phyloP scores from a whole-genome alignment of 345 rosid species.

The Salix suchowensis region DNA sequence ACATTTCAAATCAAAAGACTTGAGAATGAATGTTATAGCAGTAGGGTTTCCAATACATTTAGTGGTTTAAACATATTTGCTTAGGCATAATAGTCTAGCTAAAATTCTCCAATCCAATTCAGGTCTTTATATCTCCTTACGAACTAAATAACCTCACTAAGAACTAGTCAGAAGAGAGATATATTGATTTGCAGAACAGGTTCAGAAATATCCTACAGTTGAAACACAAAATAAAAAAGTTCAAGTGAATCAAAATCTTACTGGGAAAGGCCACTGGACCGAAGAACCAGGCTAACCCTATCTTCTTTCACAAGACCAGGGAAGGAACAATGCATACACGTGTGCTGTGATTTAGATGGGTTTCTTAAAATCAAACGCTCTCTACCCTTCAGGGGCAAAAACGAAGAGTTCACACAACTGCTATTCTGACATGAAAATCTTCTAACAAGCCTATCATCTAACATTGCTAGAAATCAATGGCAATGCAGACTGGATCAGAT shows the following conservation, averaged over 20 bases:
- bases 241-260: not conserved
- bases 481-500: constrained; percentile 48
- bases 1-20: no score
- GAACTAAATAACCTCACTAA: no score
- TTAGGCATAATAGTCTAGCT: no score
- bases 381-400: not conserved
- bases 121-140: no score
- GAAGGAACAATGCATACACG: not conserved
- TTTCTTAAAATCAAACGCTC: not conserved
- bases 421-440: not conserved
- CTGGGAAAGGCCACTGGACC: not conserved
- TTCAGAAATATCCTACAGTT: no score
- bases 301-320: not conserved
- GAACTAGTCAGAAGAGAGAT: no score
- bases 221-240: not conserved
- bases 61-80: no score
- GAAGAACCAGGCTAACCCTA: not conserved
- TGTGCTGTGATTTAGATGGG: not conserved
- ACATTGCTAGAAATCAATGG: constrained; percentile 27
- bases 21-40: no score
- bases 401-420: not conserved
- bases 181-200: no score
- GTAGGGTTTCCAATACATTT: no score
- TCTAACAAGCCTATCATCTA: not conserved
- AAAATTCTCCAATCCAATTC: no score